Evolutionary conservation across 129 eudicot species (phyloP).

Genomic region (Silybum marianum): DNA sequence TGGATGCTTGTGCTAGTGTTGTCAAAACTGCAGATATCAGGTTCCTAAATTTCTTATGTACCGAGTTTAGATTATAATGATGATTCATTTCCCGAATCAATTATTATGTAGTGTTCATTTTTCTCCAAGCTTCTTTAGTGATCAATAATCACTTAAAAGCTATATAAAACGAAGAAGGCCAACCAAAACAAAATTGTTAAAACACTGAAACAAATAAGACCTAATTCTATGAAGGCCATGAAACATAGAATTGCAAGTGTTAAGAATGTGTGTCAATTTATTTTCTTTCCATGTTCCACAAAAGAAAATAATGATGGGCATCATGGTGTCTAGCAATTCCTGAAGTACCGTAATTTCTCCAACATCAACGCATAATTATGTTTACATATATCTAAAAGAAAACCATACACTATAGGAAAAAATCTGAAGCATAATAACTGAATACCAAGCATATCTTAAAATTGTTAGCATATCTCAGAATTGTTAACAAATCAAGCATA

Average conservation of each 20-base stretch:
- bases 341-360: background rate
- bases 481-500: background rate
- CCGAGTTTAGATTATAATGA: background rate
- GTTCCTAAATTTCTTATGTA: background rate
- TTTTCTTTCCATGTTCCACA: background rate
- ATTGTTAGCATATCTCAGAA: background rate
- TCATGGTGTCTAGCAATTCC: background rate
- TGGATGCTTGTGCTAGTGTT: background rate
- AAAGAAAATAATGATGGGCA: background rate
- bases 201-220: background rate
- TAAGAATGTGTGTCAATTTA: background rate
- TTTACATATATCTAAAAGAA: background rate
- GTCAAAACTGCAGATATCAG: background rate
- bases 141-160: constrained; percentile 2
- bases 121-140: background rate
- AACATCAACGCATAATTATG: background rate
- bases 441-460: background rate
- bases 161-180: background rate
- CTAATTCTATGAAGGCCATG: background rate
- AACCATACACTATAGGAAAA: background rate
- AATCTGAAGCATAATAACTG: background rate
- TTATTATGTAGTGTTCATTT: background rate
- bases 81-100: background rate
- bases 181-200: background rate
- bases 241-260: background rate